Base-by-base conservation (phyloP, 306 rosid genomes). In the Cotoneaster glaucophyllus region DNA sequence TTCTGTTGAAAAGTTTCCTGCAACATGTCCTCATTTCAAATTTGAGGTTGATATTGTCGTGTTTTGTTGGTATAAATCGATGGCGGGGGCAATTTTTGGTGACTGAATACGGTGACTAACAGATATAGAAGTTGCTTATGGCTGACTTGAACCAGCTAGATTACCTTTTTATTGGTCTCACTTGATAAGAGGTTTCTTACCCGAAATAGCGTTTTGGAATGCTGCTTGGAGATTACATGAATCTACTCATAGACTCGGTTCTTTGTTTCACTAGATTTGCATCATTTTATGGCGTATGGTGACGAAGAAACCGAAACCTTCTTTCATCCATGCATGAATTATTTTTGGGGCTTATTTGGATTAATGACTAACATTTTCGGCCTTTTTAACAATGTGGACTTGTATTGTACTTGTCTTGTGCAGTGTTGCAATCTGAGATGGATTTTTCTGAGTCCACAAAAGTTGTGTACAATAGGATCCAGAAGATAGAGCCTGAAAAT, bases 381-480 rank as follows among this genome's bases (percentile, higher is more conserved):
- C 54, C 54, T 48, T 66, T 6, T 6, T 65, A 39, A 10, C 56
- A 22, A 64, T 57, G 19, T 72, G 7, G 39, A 3, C 37, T 5
- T 48, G 39, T 34, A 11, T 18, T 72, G 18, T 74, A n/a, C 43
- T 56, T 68, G 76, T 71, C 48, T 10, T 13, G 2, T 67, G 29
- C 67, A 75, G 79, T 71, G 34, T 80, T 59, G 54, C 70, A 66
- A 74, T 57, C 68, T 53, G 68, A 64, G 76, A 80, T 77, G 86
- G 86, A 80, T 66, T 80, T 82, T 62, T 58, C 83, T 0, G 79
- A 83, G 48, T 79, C 84, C 22, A 79, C 87, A 2, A 76, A 76
- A 63, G 63, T 69, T 48, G 85, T 83, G 17, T 83, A 74, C 71
- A 53, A 63, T 26, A 81, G 85, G 78, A 84, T 86, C 64, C 84